Base-by-base conservation (phyloP, 2,329 filamentous ascomycete genomes). In the Fusarium napiforme region DNA sequence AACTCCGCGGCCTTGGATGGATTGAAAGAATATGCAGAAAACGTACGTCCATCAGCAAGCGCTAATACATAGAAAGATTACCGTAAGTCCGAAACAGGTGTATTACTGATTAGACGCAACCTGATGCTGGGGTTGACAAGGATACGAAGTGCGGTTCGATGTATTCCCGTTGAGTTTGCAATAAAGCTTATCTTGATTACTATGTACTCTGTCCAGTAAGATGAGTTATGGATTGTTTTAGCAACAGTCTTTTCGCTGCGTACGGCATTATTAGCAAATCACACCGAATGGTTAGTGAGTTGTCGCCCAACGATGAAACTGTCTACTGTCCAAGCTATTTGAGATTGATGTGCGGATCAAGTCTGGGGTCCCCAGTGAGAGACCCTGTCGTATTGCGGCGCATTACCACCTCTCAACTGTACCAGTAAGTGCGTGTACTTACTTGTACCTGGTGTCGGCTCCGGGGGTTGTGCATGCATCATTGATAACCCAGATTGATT, bases 361-460 rank as follows among this genome's bases (percentile, higher is more conserved):
- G 56, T 34, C 61, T 71, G 37, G 39, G 61, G 59, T 60, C 56
- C 58, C 47, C 21, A 32, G 47, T 34, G 21, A 23, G 53, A 30
- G 65, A 56, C 59, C 46, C 67, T 69, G 74, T 62, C 64, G 37
- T 50, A 36, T 52, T 76, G 69, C 72, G 64, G 69, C 59, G 55
- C 55, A 69, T 43, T 64, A 40, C 58, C 58, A 36, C 30, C 32
- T 58, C 15, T 45, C 18, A n/a, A 26, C n/a, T 49, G 40, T n/a
- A 23, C 23, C 23, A 23, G 23, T 23, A 40, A 46, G 23, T 58
- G 49, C 26, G 32, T 58, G 57, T 46, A 61, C 36, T 40, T 46
- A 61, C 36, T 40, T 64, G 64, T 72, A 57, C 59, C 68, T 66
- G 70, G 65, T 75, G 69, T 76, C 73, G 74, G 74, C 69, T 76